Evolutionary conservation across 768 basidiomycete genomes (phyloP).

Genomic region (Coprinopsis sp.): DNA sequence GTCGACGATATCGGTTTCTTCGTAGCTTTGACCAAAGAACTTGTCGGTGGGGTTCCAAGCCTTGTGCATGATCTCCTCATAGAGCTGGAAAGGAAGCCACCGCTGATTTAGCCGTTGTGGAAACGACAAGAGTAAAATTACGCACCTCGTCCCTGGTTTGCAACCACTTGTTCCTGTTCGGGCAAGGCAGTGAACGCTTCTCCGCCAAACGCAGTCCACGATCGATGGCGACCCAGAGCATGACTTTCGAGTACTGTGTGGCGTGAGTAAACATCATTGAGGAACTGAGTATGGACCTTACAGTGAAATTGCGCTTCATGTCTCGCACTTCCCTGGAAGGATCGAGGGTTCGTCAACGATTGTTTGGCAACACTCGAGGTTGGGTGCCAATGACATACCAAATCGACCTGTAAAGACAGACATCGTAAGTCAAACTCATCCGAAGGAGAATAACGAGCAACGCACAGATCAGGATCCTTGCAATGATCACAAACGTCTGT

Average conservation of each 20-base stretch:
- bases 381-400: constrained; percentile 57
- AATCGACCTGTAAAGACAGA: constrained; percentile 59
- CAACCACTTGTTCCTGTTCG: constrained; percentile 15
- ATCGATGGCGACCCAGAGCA: constrained; percentile 97
- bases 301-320: constrained; percentile 80
- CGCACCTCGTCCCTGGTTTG: constrained; percentile 10
- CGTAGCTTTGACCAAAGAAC: constrained; percentile 87
- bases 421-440: neutral
- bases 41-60: constrained; percentile 73
- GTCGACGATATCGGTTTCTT: constrained; percentile 77
- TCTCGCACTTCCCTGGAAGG: constrained; percentile 81
- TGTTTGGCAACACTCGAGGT: neutral
- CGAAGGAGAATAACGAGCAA: constrained; percentile 11
- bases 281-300: constrained; percentile 27
- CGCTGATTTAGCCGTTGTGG: neutral
- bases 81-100: constrained; percentile 35
- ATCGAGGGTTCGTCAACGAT: neutral
- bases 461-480: constrained; percentile 77
- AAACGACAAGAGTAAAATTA: neutral
- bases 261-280: neutral
- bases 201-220: constrained; percentile 90
- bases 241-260: constrained; percentile 79
- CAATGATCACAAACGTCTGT: constrained; percentile 70
- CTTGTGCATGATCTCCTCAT: constrained; percentile 90
- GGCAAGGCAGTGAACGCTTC: constrained; percentile 89